Evolutionary conservation across 495 filamentous ascomycete species (phyloP).

Genomic region (Penicillium salamii): DNA sequence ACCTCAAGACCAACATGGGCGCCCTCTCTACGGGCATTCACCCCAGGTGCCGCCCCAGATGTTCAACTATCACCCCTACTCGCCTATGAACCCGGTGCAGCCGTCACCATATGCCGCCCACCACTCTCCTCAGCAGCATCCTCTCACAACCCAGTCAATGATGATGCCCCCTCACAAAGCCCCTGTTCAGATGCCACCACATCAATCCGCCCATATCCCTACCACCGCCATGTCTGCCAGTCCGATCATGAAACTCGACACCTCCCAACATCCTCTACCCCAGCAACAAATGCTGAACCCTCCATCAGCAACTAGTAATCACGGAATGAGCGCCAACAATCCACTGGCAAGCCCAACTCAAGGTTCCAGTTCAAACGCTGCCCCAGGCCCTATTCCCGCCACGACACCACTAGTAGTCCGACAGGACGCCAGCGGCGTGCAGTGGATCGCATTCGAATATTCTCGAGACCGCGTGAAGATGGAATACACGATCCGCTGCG

Average conservation of each 20-base stretch:
- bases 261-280: conserved; percentile 46
- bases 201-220: conserved; percentile 48
- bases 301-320: conserved; percentile 43
- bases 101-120: conserved; percentile 78
- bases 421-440: conserved; percentile 94
- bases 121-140: conserved; percentile 62
- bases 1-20: conserved; percentile 78
- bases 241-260: conserved; percentile 34
- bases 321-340: conserved; percentile 53
- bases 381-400: conserved; percentile 97
- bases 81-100: conserved; percentile 65
- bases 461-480: conserved; percentile 97
- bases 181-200: conserved; percentile 52
- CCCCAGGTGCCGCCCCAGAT: conserved; percentile 71
- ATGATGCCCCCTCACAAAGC: conserved; percentile 68
- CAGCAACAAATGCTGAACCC: conserved; percentile 43
- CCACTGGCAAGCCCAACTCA: conserved; percentile 40
- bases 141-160: conserved; percentile 59
- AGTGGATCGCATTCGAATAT: conserved; percentile 99
- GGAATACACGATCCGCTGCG: conserved; percentile 98
- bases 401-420: conserved; percentile 93
- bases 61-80: conserved; percentile 75
- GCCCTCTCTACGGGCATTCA: conserved; percentile 79
- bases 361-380: conserved; percentile 81
- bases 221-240: conserved; percentile 34